A percentile compares a stretch with the other conserved stretches of the same genome.
phyloP scores from a whole-genome alignment of 2,329 filamentous ascomycete genomes.

The Fusarium domesticum region DNA sequence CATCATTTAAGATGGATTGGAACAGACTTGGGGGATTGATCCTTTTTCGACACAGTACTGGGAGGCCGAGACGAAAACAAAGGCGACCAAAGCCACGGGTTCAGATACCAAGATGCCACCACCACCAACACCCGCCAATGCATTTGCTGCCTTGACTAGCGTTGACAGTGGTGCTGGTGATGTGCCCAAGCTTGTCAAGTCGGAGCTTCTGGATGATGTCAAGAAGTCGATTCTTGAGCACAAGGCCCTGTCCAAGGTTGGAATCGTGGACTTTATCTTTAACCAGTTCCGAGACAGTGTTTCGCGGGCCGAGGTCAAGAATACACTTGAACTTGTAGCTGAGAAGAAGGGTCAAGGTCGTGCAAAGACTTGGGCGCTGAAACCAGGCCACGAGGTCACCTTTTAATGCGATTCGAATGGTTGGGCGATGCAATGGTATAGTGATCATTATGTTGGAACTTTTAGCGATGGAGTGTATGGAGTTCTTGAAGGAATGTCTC shows the following conservation, averaged over 20 bases:
- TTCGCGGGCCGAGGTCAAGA: constrained; percentile 42
- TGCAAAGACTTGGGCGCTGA: constrained; percentile 39
- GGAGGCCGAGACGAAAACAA: constrained; percentile 45
- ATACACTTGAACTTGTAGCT: constrained; percentile 40
- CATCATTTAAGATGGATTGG: constrained; percentile 40
- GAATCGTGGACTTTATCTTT: constrained; percentile 41
- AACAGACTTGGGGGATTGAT: constrained; percentile 62
- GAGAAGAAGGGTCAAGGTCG: constrained; percentile 39
- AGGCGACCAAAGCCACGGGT: constrained; percentile 18
- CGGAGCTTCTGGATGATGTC: constrained; percentile 40
- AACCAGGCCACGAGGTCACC: constrained; percentile 38
- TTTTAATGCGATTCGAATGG: constrained; percentile 20
- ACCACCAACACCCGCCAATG: constrained; percentile 34
- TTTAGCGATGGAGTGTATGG: constrained; percentile 28
- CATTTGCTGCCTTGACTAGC: constrained; percentile 36
- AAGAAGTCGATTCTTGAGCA: constrained; percentile 43
- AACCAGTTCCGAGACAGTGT: constrained; percentile 37
- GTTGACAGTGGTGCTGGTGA: constrained; percentile 14
- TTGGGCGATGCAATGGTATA: constrained; percentile 7
- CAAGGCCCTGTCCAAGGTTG: constrained; percentile 39
- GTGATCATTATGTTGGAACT: constrained; percentile 23
- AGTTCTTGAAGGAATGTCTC: constrained; percentile 22
- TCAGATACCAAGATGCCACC: constrained; percentile 31
- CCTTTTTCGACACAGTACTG: constrained; percentile 85
- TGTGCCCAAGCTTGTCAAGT: constrained; percentile 35